These are phyloP conservation scores for Daedalea quercina DNA, from an alignment of 768 basidiomycete genomes.

Conservation along the genomic window DNA sequence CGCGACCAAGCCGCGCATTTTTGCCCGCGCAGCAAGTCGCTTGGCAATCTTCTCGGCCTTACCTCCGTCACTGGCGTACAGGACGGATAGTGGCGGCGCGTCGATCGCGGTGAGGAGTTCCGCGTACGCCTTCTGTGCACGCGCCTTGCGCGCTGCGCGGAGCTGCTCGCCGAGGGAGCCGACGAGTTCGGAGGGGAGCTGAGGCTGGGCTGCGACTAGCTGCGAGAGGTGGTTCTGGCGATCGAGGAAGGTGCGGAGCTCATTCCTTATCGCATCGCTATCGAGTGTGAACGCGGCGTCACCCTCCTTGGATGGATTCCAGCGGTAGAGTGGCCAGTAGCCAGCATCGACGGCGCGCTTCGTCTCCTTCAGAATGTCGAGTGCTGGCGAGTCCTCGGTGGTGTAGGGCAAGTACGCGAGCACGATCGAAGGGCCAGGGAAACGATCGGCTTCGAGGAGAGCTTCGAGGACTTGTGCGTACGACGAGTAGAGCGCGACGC, in stretches of 20 bases:
- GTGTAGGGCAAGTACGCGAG: constrained; percentile 92
- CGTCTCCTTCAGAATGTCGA: constrained; percentile 94
- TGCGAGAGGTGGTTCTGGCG: constrained; percentile 95
- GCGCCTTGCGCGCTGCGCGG: constrained; percentile 74
- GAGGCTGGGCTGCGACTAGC: constrained; percentile 74
- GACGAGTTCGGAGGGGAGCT: constrained; percentile 77
- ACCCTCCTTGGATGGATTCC: constrained; percentile 89
- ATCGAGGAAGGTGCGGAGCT: constrained; percentile 89
- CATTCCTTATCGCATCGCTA: constrained; percentile 90
- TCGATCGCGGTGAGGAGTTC: constrained; percentile 80
- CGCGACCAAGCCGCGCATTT: constrained; percentile 75
- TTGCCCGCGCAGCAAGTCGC: constrained; percentile 73
- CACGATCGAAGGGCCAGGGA: constrained; percentile 85
- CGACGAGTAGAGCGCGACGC: constrained; percentile 91
- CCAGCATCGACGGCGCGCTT: constrained; percentile 94
- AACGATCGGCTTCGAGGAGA: constrained; percentile 84
- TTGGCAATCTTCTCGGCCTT: constrained; percentile 96
- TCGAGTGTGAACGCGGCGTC: constrained; percentile 89
- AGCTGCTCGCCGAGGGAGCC: constrained; percentile 79
- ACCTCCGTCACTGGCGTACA: constrained; percentile 96
- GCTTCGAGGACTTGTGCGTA: constrained; percentile 93
- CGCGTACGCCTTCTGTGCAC: constrained; percentile 78
- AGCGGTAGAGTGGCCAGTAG: constrained; percentile 97
- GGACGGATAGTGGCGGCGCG: constrained; percentile 78
- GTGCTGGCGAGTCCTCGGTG: constrained; percentile 66